Evolutionary conservation across 192 early-diverging fungal species (phyloP).

Genomic region (Linnemannia hyalina): DNA sequence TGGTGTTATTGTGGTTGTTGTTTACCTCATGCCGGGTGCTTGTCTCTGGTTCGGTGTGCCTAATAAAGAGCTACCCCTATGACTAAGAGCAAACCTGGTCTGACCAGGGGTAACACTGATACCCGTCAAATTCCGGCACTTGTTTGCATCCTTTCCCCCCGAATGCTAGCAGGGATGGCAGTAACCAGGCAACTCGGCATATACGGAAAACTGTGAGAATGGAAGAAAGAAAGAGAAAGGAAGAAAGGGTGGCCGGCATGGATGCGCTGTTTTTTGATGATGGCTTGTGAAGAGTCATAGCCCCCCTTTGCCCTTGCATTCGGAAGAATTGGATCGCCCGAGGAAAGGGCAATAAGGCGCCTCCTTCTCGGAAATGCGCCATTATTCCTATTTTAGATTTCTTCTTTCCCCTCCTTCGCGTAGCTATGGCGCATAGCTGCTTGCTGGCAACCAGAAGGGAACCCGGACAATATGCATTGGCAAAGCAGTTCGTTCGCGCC

Average conservation of each 20-base stretch:
- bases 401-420: too few relatives aligned
- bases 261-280: not conserved
- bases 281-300: not conserved
- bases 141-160: not conserved
- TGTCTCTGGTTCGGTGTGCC: too few relatives aligned
- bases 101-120: not conserved
- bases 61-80: too few relatives aligned
- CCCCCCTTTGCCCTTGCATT: not conserved
- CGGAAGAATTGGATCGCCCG: slow-evolving; percentile 11
- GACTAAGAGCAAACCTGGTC: too few relatives aligned
- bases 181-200: not conserved
- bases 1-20: too few relatives aligned
- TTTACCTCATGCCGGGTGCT: too few relatives aligned
- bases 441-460: too few relatives aligned
- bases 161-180: not conserved
- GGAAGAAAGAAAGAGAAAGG: not conserved
- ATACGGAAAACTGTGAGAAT: not conserved
- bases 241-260: not conserved
- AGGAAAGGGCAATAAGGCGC: not conserved
- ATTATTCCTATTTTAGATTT: slow-evolving; percentile 3
- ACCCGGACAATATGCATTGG: too few relatives aligned
- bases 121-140: not conserved
- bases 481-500: too few relatives aligned
- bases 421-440: too few relatives aligned
- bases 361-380: slow-evolving; percentile 1